These are phyloP conservation scores for Casuarina glauca DNA, from an alignment of 306 rosid genomes.

Conservation along the genomic window DNA sequence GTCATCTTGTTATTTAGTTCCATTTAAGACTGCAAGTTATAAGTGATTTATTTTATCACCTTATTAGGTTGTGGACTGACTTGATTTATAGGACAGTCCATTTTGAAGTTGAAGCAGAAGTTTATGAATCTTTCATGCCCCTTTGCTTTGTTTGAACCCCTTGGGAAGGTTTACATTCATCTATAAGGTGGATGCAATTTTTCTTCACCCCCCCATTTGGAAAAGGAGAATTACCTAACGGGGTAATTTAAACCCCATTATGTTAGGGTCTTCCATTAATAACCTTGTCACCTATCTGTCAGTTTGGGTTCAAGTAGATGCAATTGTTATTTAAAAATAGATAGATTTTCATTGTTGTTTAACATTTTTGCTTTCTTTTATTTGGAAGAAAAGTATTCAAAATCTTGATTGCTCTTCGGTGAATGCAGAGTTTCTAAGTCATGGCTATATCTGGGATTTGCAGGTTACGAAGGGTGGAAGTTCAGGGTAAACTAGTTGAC, in stretches of 20 bases:
- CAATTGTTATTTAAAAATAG: background rate
- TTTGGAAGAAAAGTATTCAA: background rate
- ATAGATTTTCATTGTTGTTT: background rate
- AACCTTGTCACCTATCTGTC: too few relatives aligned
- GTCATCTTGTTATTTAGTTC: background rate
- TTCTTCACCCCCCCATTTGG: too few relatives aligned
- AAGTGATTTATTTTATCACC: background rate
- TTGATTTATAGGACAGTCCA: background rate
- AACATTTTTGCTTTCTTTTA: background rate
- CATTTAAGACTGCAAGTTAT: background rate
- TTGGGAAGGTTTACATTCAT: background rate
- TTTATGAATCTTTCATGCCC: background rate
- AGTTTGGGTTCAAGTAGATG: too few relatives aligned
- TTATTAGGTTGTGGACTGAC: background rate
- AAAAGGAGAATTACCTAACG: too few relatives aligned
- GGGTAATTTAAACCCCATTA: too few relatives aligned
- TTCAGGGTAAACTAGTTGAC: background rate
- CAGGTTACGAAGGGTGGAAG: conserved; percentile 7
- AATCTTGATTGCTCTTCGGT: background rate
- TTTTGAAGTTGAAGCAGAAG: background rate
- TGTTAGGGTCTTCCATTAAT: too few relatives aligned
- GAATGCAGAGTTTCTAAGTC: background rate
- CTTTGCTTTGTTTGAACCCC: background rate
- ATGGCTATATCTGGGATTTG: conserved; percentile 1
- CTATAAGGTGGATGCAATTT: background rate